phyloP scores from a whole-genome alignment of 257 asterid species.

The Fraxinus pennsylvanica region DNA sequence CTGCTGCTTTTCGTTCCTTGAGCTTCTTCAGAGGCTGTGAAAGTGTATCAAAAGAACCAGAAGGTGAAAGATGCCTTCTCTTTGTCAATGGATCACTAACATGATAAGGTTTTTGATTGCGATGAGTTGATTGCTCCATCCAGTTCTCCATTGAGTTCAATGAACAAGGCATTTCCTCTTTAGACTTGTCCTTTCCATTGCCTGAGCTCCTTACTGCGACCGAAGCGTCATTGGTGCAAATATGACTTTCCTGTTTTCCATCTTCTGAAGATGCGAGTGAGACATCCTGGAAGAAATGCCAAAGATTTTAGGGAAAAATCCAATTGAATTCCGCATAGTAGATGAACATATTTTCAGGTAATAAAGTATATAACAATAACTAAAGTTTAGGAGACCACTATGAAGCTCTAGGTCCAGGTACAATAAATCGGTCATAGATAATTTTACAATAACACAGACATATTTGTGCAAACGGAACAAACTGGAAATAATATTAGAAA shows the following conservation, averaged over 20 bases:
- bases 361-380: not conserved
- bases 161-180: conserved; percentile 17
- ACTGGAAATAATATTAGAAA: not conserved
- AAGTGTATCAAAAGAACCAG: conserved; percentile 22
- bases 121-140: conserved; percentile 27
- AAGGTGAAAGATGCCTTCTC: conserved; percentile 23
- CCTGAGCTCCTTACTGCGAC: conserved; percentile 26
- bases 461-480: not conserved
- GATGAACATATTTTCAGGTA: not conserved
- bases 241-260: conserved; percentile 28
- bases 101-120: conserved; percentile 30
- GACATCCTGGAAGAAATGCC: conserved; percentile 46
- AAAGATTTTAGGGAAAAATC: not conserved
- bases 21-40: conserved; percentile 36
- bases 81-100: conserved; percentile 25
- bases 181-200: conserved; percentile 29
- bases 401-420: not conserved
- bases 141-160: conserved; percentile 23
- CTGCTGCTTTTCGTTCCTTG: conserved; percentile 32
- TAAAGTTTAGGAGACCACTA: not conserved
- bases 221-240: conserved; percentile 20
- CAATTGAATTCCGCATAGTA: not conserved
- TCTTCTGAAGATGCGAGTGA: conserved; percentile 34
- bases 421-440: not conserved
- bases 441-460: not conserved